phyloP scores from a whole-genome alignment of 495 filamentous ascomycete genomes.

The Chaetomium tenue region DNA sequence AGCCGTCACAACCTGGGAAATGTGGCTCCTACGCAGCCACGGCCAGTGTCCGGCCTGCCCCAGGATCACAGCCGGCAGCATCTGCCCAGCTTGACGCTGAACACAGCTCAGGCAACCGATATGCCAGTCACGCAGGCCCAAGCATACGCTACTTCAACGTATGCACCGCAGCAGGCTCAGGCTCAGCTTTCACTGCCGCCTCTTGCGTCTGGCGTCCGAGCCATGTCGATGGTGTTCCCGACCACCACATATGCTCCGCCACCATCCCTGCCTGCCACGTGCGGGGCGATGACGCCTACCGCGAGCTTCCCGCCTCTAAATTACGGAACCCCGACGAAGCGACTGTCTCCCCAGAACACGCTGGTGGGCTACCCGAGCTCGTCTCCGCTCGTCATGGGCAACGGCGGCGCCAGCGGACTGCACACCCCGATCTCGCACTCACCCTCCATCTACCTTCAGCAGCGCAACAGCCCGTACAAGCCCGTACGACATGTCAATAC shows the following conservation, averaged over 20 bases:
- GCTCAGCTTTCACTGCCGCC: conserved; percentile 48
- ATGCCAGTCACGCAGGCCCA: conserved; percentile 24
- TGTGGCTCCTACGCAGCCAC: conserved; percentile 31
- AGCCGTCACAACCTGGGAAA: conserved; percentile 35
- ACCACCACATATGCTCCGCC: conserved; percentile 37
- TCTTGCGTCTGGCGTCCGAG: conserved; percentile 43
- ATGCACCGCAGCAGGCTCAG: conserved; percentile 38
- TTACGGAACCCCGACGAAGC: conserved; percentile 48
- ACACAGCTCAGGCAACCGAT: conserved; percentile 33
- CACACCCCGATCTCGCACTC: conserved; percentile 58
- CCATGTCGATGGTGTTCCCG: conserved; percentile 52
- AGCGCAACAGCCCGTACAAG: conserved; percentile 79
- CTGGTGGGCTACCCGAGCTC: conserved; percentile 40
- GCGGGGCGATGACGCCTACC: conserved; percentile 33
- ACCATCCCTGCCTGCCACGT: conserved; percentile 35
- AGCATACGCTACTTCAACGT: conserved; percentile 22
- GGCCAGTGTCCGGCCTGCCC: neutral
- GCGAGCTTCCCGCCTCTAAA: conserved; percentile 26
- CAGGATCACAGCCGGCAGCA: conserved; percentile 36
- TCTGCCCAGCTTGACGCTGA: conserved; percentile 46
- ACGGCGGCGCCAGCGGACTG: conserved; percentile 36
- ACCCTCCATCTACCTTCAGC: conserved; percentile 59
- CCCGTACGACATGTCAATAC: conserved; percentile 87
- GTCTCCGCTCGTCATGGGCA: conserved; percentile 48
- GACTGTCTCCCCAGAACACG: conserved; percentile 37